phyloP scores from a whole-genome alignment of 768 basidiomycete species.

The Calocybe gangraenosa region DNA sequence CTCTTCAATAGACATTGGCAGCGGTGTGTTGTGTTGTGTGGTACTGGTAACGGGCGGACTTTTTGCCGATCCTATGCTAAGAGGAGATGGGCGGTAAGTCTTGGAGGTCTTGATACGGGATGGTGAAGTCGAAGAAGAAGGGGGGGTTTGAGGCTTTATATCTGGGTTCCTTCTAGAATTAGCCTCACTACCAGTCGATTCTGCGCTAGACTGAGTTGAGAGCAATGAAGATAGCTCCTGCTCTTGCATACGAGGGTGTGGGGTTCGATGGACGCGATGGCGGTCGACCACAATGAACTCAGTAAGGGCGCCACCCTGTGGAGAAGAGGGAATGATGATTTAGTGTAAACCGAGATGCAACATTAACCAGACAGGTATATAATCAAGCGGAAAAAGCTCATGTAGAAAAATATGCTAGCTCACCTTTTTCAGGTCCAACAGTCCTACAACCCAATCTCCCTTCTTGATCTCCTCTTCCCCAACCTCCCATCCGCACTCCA shows the following conservation, averaged over 20 bases:
- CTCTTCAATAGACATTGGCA: slow-evolving; percentile 53
- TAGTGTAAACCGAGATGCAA: slow-evolving; percentile 14
- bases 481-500: slow-evolving; percentile 83
- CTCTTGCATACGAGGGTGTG: slow-evolving; percentile 48
- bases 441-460: slow-evolving; percentile 86
- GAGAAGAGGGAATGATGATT: background rate
- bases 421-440: slow-evolving; percentile 80
- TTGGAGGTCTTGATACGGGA: slow-evolving; percentile 6
- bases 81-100: background rate
- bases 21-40: background rate
- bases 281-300: slow-evolving; percentile 86
- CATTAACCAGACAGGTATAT: slow-evolving; percentile 1
- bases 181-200: slow-evolving; percentile 15
- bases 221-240: slow-evolving; percentile 14
- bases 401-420: slow-evolving; percentile 22
- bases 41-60: background rate
- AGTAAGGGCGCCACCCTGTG: slow-evolving; percentile 78
- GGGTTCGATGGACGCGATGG: slow-evolving; percentile 69
- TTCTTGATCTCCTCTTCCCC: slow-evolving; percentile 58
- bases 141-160: slow-evolving; percentile 3
- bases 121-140: slow-evolving; percentile 1
- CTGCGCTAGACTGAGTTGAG: background rate
- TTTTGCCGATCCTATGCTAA: background rate
- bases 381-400: slow-evolving; percentile 2
- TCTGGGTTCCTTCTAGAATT: slow-evolving; percentile 11